Base-by-base conservation (phyloP, 352 stramenopile species). In the Elongisporangium undulatum region DNA sequence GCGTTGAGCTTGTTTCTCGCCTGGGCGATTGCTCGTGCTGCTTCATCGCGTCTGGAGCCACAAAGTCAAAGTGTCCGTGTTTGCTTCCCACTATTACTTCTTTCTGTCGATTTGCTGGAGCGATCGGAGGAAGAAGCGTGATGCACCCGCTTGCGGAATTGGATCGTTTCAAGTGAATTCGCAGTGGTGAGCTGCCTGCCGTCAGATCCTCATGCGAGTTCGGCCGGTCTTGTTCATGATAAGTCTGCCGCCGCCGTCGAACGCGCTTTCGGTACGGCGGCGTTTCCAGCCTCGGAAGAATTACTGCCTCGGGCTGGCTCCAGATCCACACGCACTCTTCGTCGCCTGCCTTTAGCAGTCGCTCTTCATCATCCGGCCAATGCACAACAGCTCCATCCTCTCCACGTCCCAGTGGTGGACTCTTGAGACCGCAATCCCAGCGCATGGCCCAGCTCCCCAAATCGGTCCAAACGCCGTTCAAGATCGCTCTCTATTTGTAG, bases 1-100 rank as follows among this genome's bases (percentile, higher is more conserved):
- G 34, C 34, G 15, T n/a, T 17, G 20, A 58, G 19, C 20, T 58
- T 29, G 50, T 51, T 22, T 45, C 16, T 52, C 55, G 26, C 26
- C 4, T 34, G 4, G 26, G 26, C 8, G 26, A 34, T 41, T 41
- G 29, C 8, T 41, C 29, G 29, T 41, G 29, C 29, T 9, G 29
- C 29, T 41, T 41, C 29, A 41, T 41, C 29, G 29, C 13, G 29
- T 13, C 8, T 9, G 9, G 2, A 41, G 8, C 29, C 4, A 4
- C 29, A 41, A 9, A 41, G 29, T 41, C 5, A 41, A 13, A 41
- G 29, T 1, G 13, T 41, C 5, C 9, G 13, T 9, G 8, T 1
- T 41, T 41, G 29, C 29, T 41, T 41, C 29, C 13, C 5, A 9
- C 8, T 15, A 15, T 4, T n/a, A n/a, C n/a, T 41, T 41, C 29